phyloP scores from a whole-genome alignment of 352 stramenopile species.

The Phytophthora syringae region DNA sequence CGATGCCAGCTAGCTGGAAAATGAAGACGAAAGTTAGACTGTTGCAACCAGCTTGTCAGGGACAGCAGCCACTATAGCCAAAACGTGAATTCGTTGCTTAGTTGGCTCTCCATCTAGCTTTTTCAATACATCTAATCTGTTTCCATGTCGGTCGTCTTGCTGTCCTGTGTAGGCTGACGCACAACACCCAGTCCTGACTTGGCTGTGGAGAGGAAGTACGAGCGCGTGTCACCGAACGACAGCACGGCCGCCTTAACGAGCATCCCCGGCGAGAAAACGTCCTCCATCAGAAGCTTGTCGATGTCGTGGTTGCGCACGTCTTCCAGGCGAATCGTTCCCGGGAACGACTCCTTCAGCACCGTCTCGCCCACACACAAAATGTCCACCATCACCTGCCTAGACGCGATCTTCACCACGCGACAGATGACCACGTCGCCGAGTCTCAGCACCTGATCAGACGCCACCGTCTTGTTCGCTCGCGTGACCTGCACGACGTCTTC shows the following conservation, averaged over 20 bases:
- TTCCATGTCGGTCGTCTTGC: conserved; percentile 49
- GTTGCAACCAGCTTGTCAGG: not conserved
- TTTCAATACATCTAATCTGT: conserved; percentile 47
- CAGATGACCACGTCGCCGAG: conserved; percentile 74
- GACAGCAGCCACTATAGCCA: conserved; percentile 14
- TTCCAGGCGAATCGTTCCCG: conserved; percentile 78
- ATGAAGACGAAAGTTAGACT: not conserved
- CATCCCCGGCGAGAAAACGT: conserved; percentile 71
- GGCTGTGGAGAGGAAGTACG: conserved; percentile 85
- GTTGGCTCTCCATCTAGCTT: conserved; percentile 1
- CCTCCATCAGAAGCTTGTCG: conserved; percentile 84
- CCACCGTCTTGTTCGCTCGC: conserved; percentile 60
- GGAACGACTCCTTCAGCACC: conserved; percentile 83
- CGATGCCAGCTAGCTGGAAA: conserved; percentile 17
- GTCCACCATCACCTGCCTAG: conserved; percentile 79
- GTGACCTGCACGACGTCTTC: conserved; percentile 54
- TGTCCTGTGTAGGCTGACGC: conserved; percentile 39
- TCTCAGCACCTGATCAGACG: conserved; percentile 72
- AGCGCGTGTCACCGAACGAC: conserved; percentile 87
- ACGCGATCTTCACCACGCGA: conserved; percentile 70
- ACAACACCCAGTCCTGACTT: conserved; percentile 75
- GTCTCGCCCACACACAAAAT: conserved; percentile 74
- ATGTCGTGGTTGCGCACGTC: conserved; percentile 82
- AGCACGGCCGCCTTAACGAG: conserved; percentile 83
- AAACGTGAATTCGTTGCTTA: conserved; percentile 20